Conservation (phyloP, 2,329 filamentous ascomycete species). For the Fusarium kyushuense region DNA sequence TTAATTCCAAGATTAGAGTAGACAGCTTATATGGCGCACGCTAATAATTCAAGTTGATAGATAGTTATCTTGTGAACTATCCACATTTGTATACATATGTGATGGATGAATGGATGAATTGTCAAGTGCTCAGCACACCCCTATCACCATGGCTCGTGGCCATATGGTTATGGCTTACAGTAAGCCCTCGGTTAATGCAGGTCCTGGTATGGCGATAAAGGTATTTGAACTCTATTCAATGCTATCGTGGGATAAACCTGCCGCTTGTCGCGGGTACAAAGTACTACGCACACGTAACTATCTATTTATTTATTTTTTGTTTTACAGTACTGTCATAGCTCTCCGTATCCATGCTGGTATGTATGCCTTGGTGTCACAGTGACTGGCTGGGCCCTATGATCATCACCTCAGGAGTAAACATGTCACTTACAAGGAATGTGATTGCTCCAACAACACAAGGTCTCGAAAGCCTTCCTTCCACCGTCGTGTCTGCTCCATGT, state of each 20-base stretch:
- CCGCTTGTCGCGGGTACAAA: slow-evolving; percentile 5
- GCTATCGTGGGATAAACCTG: slow-evolving; percentile 5
- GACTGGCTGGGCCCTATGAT: slow-evolving; percentile 1
- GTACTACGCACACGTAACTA: neutral
- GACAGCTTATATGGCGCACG: slow-evolving; percentile 17
- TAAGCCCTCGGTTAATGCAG: slow-evolving; percentile 26
- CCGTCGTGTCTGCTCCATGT: slow-evolving; percentile 59
- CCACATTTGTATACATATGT: neutral
- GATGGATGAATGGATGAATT: neutral
- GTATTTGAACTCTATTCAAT: slow-evolving; percentile 5
- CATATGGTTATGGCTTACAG: neutral
- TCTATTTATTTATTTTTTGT: neutral
- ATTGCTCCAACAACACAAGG: slow-evolving; percentile 64
- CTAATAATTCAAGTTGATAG: neutral
- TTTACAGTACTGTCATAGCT: slow-evolving; percentile 12
- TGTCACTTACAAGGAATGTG: slow-evolving; percentile 55
- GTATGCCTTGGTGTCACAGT: slow-evolving; percentile 25
- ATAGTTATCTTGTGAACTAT: slow-evolving; percentile 13
- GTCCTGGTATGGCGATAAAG: slow-evolving; percentile 19
- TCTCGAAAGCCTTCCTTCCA: slow-evolving; percentile 70
- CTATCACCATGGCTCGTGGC: slow-evolving; percentile 1
- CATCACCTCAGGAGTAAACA: slow-evolving; percentile 47
- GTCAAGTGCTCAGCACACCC: slow-evolving; percentile 16
- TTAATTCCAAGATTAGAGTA: neutral
- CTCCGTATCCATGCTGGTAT: slow-evolving; percentile 6